Evolutionary conservation across 2,329 filamentous ascomycete genomes (phyloP).

Genomic region (Aspergillus terreus): DNA sequence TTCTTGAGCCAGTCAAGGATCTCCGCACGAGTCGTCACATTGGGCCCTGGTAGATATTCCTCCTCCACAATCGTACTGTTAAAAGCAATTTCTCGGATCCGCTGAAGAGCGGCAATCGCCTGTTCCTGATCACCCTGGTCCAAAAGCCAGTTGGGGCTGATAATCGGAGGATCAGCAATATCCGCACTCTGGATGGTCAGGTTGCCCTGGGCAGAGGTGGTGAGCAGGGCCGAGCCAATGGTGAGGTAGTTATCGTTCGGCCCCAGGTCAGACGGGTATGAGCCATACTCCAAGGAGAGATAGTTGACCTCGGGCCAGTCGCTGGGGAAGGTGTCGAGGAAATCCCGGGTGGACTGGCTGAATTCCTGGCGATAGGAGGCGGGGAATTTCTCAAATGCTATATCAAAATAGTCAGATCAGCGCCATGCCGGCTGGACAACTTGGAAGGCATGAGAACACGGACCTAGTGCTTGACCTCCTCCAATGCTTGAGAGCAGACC

Average conservation of each 20-base stretch:
- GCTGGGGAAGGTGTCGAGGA: background rate
- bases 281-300: conserved; percentile 4
- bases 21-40: conserved; percentile 37
- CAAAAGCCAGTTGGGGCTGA: conserved; percentile 46
- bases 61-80: conserved; percentile 24
- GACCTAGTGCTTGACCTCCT: background rate
- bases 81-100: conserved; percentile 35
- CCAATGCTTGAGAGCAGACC: background rate
- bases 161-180: conserved; percentile 33
- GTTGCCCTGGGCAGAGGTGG: conserved; percentile 44
- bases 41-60: conserved; percentile 34
- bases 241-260: conserved; percentile 27
- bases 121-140: conserved; percentile 41
- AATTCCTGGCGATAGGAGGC: background rate
- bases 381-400: background rate
- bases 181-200: conserved; percentile 40
- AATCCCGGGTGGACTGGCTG: background rate
- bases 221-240: conserved; percentile 32
- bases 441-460: no score
- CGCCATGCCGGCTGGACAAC: no score
- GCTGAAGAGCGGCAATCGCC: conserved; percentile 40
- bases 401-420: no score
- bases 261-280: background rate
- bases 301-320: background rate
- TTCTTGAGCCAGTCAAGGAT: conserved; percentile 31